Evolutionary conservation across 768 basidiomycete genomes (phyloP).

Genomic region (Serendipita sp.): DNA sequence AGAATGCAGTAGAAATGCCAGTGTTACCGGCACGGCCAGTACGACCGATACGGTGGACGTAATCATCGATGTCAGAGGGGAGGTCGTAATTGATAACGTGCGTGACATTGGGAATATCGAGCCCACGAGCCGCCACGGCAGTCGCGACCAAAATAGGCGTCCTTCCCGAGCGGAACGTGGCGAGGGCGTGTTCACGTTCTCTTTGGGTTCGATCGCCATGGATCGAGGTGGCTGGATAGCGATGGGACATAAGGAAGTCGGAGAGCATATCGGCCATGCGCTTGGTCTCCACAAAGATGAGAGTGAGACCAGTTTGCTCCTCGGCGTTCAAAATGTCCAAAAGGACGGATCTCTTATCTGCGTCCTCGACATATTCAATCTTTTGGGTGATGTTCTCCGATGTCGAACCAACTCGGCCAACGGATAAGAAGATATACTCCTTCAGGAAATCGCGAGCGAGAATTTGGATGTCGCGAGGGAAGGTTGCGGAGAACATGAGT

Average conservation of each 20-base stretch:
- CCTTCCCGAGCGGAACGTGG: constrained; percentile 87
- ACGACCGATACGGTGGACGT: constrained; percentile 95
- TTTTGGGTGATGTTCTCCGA: constrained; percentile 99
- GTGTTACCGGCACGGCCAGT: constrained; percentile 98
- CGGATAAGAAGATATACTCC: constrained; percentile 97
- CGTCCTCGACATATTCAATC: constrained; percentile 95
- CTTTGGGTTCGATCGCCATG: constrained; percentile 97
- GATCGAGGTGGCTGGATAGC: constrained; percentile 85
- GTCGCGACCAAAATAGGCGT: constrained; percentile 97
- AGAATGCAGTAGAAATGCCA: constrained; percentile 90
- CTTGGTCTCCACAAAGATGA: constrained; percentile 99
- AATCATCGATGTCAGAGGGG: constrained; percentile 96
- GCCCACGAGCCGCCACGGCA: constrained; percentile 94
- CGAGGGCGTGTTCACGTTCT: constrained; percentile 89
- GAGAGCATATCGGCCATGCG: constrained; percentile 98
- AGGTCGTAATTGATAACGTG: constrained; percentile 98
- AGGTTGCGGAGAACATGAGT: constrained; percentile 99
- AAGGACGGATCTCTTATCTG: constrained; percentile 90
- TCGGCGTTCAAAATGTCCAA: constrained; percentile 85
- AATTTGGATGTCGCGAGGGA: constrained; percentile 97
- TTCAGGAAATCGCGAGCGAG: constrained; percentile 92
- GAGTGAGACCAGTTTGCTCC: constrained; percentile 51
- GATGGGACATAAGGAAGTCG: constrained; percentile 76
- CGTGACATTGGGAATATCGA: constrained; percentile 98
- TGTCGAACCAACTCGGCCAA: constrained; percentile 94